These are phyloP conservation scores for Fomitopsis serialis DNA, from an alignment of 768 basidiomycete species.

Conservation along the genomic window DNA sequence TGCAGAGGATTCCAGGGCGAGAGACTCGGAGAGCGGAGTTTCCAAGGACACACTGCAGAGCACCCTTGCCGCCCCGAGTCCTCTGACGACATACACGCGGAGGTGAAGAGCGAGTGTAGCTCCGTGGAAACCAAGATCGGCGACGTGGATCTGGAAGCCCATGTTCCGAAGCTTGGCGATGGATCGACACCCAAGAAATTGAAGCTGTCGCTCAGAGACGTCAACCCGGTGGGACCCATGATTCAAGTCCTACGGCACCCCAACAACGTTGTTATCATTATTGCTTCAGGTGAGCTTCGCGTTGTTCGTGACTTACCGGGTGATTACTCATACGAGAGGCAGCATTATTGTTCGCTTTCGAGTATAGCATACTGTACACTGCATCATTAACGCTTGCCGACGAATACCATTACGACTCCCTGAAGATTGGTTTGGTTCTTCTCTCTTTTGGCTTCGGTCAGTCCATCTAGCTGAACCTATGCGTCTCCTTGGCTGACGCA, in stretches of 20 bases:
- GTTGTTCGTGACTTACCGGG: not conserved
- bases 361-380: slow-evolving; percentile 69
- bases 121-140: slow-evolving; percentile 2
- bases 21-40: slow-evolving; percentile 20
- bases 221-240: slow-evolving; percentile 70
- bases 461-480: slow-evolving; percentile 4
- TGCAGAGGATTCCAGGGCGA: slow-evolving; percentile 33
- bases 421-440: slow-evolving; percentile 72
- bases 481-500: not conserved
- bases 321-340: not conserved
- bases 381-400: slow-evolving; percentile 61
- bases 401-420: slow-evolving; percentile 60
- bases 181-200: slow-evolving; percentile 19
- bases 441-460: slow-evolving; percentile 68
- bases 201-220: slow-evolving; percentile 56
- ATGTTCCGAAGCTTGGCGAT: slow-evolving; percentile 7
- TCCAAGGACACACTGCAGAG: slow-evolving; percentile 5
- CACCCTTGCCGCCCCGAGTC: not conserved
- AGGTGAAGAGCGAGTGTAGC: slow-evolving; percentile 2
- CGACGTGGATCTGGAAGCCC: slow-evolving; percentile 11
- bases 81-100: not conserved
- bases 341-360: slow-evolving; percentile 70
- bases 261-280: slow-evolving; percentile 65
- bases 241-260: slow-evolving; percentile 47
- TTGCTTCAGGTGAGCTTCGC: slow-evolving; percentile 52